Conservation (phyloP, 2,329 filamentous ascomycete species). For the Lachnellula hyalina region DNA sequence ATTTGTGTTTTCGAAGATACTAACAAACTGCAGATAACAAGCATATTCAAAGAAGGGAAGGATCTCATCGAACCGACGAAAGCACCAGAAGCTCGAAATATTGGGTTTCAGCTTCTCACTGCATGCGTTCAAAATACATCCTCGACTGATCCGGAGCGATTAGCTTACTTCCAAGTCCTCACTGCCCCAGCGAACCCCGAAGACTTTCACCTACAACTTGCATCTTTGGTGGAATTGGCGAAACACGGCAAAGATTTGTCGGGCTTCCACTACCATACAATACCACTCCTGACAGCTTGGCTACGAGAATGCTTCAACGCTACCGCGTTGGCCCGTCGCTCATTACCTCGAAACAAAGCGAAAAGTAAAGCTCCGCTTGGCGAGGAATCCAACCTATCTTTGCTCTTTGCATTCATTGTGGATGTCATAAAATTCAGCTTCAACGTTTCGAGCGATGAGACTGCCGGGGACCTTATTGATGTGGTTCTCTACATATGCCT, state of each 20-base stretch:
- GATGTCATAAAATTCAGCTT: conserved; percentile 73
- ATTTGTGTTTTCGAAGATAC: not conserved
- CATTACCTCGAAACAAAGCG: conserved; percentile 37
- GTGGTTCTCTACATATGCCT: conserved; percentile 62
- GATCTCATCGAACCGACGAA: conserved; percentile 58
- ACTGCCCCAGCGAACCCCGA: conserved; percentile 51
- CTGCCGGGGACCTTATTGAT: conserved; percentile 56
- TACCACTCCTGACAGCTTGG: conserved; percentile 58
- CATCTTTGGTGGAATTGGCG: conserved; percentile 56
- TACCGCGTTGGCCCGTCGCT: conserved; percentile 47
- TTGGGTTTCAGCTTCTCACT: conserved; percentile 61
- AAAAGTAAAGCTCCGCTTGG: conserved; percentile 38
- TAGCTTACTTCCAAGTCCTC: conserved; percentile 60
- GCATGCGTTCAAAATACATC: conserved; percentile 59
- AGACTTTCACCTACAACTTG: conserved; percentile 63
- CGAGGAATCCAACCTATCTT: conserved; percentile 58
- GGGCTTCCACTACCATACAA: conserved; percentile 62
- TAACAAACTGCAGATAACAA: conserved; percentile 22
- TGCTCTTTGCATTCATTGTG: conserved; percentile 59
- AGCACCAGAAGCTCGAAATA: conserved; percentile 45
- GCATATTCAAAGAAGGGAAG: conserved; percentile 61
- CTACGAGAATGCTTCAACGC: conserved; percentile 50
- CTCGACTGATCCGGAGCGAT: conserved; percentile 61
- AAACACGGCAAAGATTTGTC: conserved; percentile 56
- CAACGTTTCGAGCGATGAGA: conserved; percentile 58